Evolutionary conservation across 2,329 filamentous ascomycete genomes (phyloP).

Genomic region (Exophiala lecanii-corni): DNA sequence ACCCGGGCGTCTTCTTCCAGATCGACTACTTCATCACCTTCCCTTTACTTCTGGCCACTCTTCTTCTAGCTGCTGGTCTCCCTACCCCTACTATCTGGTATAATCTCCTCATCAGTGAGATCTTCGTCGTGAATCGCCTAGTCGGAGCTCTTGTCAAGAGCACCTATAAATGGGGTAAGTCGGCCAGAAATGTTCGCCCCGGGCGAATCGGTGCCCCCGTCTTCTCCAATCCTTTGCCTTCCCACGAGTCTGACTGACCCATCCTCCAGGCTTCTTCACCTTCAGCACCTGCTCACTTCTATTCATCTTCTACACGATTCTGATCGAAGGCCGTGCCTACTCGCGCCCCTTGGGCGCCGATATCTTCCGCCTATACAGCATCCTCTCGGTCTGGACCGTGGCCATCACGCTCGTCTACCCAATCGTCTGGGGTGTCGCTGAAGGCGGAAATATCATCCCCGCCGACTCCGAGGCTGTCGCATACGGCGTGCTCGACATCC

Average conservation of each 20-base stretch:
- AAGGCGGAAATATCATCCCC: slow-evolving; percentile 62
- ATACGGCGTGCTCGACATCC: slow-evolving; percentile 59
- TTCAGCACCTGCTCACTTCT: slow-evolving; percentile 54
- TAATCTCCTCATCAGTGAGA: slow-evolving; percentile 57
- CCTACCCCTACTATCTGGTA: slow-evolving; percentile 61
- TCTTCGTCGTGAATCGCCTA: slow-evolving; percentile 65
- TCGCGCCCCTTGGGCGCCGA: slow-evolving; percentile 52
- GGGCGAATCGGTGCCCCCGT: too few relatives aligned
- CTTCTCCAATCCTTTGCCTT: slow-evolving; percentile 42
- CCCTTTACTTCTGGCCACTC: slow-evolving; percentile 57
- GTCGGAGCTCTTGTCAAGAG: slow-evolving; percentile 60
- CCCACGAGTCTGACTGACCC: background rate
- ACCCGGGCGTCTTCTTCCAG: background rate
- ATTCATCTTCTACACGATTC: slow-evolving; percentile 58
- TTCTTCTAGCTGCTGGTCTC: slow-evolving; percentile 60
- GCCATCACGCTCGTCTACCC: slow-evolving; percentile 63
- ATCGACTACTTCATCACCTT: slow-evolving; percentile 63
- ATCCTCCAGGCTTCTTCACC: slow-evolving; percentile 48
- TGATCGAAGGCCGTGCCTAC: slow-evolving; percentile 53
- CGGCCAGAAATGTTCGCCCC: too few relatives aligned
- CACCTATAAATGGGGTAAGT: slow-evolving; percentile 50
- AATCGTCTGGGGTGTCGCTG: slow-evolving; percentile 58
- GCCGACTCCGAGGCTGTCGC: slow-evolving; percentile 64
- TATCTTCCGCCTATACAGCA: slow-evolving; percentile 50
- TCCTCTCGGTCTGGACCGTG: slow-evolving; percentile 55